Evolutionary conservation across 2,329 filamentous ascomycete species (phyloP).

Genomic region (Epichloe scottii): DNA sequence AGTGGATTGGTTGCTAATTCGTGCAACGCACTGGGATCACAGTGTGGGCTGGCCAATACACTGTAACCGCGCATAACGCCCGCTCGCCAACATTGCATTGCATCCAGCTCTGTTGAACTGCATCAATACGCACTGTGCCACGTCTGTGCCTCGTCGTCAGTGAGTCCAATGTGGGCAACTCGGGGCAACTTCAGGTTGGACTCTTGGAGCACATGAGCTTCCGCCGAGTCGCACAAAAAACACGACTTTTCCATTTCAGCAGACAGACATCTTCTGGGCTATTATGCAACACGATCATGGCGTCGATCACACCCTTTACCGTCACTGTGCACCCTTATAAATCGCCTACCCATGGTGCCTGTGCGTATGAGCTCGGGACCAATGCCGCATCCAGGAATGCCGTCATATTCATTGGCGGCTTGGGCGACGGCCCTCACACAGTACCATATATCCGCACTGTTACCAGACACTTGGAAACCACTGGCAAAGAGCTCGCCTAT

Average conservation of each 20-base stretch:
- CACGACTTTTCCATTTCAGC: neutral
- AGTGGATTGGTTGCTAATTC: neutral
- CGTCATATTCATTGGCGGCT: constrained; percentile 57
- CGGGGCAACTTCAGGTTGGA: neutral
- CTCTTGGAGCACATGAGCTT: neutral
- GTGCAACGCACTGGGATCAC: neutral
- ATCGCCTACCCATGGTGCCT: constrained; percentile 26
- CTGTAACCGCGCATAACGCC: neutral
- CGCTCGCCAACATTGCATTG: too few species aligned
- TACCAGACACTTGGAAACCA: constrained; percentile 28
- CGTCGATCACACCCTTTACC: constrained; percentile 22
- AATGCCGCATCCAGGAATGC: constrained; percentile 36
- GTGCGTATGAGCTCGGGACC: constrained; percentile 34
- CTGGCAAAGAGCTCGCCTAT: constrained; percentile 26
- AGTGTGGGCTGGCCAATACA: neutral
- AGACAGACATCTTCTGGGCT: neutral
- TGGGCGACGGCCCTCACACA: constrained; percentile 57
- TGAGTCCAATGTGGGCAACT: neutral
- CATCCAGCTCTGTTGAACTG: too few species aligned
- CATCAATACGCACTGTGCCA: neutral
- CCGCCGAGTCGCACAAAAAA: neutral
- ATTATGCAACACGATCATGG: constrained; percentile 12
- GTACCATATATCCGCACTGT: constrained; percentile 42
- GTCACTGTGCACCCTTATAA: constrained; percentile 34
- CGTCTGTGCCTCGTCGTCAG: neutral